Percentiles rank a stretch among this genome's conserved stretches.
Evolutionary conservation across 495 filamentous ascomycete species (phyloP).

Genomic region (Penicillium longicatenatum): DNA sequence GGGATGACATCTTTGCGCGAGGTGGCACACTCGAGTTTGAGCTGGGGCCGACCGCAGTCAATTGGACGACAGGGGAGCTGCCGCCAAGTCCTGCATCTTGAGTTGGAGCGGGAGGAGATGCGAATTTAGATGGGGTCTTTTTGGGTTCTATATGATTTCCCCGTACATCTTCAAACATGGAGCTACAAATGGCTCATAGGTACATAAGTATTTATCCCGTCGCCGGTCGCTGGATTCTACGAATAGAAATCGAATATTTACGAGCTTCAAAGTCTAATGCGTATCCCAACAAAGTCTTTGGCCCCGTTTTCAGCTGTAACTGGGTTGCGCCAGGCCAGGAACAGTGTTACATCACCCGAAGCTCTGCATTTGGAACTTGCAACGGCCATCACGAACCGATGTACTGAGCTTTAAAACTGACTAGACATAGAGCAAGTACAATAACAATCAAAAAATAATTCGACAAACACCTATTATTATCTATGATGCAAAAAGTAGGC

Average conservation of each 20-base stretch:
- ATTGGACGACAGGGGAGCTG: constrained; percentile 51
- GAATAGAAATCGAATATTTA: neutral
- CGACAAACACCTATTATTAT: no score
- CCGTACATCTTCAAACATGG: neutral
- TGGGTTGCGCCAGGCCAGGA: constrained; percentile 16
- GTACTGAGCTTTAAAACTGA: no score
- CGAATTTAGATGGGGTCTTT: neutral
- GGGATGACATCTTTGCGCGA: constrained; percentile 55
- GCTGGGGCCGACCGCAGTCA: constrained; percentile 43
- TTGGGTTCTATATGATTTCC: constrained; percentile 2
- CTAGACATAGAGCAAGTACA: neutral
- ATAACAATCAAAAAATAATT: neutral
- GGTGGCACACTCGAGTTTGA: constrained; percentile 59
- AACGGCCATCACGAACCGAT: no score
- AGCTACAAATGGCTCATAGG: neutral
- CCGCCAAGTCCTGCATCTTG: constrained; percentile 56
- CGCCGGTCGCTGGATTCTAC: neutral
- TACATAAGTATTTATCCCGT: neutral
- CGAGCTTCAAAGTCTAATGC: no score
- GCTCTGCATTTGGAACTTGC: constrained; percentile 4
- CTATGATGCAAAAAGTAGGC: constrained; percentile 6
- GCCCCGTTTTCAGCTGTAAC: constrained; percentile 1
- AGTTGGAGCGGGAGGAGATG: neutral
- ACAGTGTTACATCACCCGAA: constrained; percentile 7
- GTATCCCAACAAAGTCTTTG: no score